Percentiles rank a stretch among this genome's conserved stretches.
phyloP scores from a whole-genome alignment of 2,329 filamentous ascomycete species.

The Alternaria solani region DNA sequence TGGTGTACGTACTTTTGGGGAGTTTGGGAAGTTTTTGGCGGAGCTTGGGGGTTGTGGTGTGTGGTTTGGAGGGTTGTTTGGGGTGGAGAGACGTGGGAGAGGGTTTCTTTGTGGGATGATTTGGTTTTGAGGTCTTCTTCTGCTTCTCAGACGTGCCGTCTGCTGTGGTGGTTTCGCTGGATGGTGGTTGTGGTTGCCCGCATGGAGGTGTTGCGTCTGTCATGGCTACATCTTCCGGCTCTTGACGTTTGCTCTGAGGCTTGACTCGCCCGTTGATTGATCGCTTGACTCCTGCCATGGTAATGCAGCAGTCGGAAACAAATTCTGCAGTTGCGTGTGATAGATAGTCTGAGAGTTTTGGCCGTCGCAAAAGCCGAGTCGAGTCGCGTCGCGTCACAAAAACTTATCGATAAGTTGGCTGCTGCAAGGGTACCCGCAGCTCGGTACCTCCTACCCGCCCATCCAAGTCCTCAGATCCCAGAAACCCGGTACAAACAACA shows the following conservation, averaged over 20 bases:
- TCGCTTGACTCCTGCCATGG: constrained; percentile 38
- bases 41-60: background rate
- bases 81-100: background rate
- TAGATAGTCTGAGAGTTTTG: background rate
- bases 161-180: constrained; percentile 15
- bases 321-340: background rate
- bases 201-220: constrained; percentile 24
- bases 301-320: background rate
- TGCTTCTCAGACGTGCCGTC: constrained; percentile 5
- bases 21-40: constrained; percentile 30
- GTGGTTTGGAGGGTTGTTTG: constrained; percentile 5
- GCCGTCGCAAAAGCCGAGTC: constrained; percentile 3
- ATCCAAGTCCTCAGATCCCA: constrained; percentile 1
- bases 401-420: constrained; percentile 24
- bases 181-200: constrained; percentile 20
- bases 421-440: background rate
- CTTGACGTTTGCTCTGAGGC: constrained; percentile 1
- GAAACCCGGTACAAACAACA: background rate
- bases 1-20: constrained; percentile 31
- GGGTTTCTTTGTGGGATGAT: background rate
- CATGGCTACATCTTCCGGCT: constrained; percentile 4
- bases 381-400: constrained; percentile 24
- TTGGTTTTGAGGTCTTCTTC: background rate
- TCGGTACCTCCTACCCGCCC: background rate
- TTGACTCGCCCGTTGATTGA: constrained; percentile 35